Evolutionary conservation across 306 rosid species (phyloP).

Genomic region (Dryas octopetala): DNA sequence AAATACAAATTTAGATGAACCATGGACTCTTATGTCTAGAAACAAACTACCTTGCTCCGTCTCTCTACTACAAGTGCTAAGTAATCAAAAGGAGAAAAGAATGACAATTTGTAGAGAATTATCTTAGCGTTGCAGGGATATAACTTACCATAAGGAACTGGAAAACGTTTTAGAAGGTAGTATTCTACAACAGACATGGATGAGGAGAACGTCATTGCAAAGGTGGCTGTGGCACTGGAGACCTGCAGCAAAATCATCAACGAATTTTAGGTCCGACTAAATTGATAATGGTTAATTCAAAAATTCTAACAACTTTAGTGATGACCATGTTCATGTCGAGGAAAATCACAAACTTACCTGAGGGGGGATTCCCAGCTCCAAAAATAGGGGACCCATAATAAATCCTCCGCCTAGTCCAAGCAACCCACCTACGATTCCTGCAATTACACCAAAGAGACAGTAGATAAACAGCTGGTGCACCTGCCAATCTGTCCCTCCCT

Average conservation of each 20-base stretch:
- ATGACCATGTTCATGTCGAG: neutral
- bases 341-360: constrained; percentile 51
- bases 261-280: constrained; percentile 10
- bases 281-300: neutral
- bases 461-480: constrained; percentile 53
- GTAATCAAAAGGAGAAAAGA: neutral
- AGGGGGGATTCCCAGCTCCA: constrained; percentile 92
- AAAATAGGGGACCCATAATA: constrained; percentile 91
- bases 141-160: constrained; percentile 73
- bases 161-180: constrained; percentile 82
- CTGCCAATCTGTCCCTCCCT: constrained; percentile 39
- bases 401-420: constrained; percentile 97
- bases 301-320: neutral
- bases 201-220: constrained; percentile 92
- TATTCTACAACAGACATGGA: constrained; percentile 98
- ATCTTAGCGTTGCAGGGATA: neutral
- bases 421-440: constrained; percentile 88
- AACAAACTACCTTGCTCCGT: neutral
- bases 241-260: constrained; percentile 51
- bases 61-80: neutral
- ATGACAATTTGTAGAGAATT: neutral
- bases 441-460: constrained; percentile 59
- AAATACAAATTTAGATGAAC: constrained; percentile 2
- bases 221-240: constrained; percentile 91
- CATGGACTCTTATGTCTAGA: neutral